phyloP scores from a whole-genome alignment of 1,139 yeast species.

The Geotrichum europaeum region DNA sequence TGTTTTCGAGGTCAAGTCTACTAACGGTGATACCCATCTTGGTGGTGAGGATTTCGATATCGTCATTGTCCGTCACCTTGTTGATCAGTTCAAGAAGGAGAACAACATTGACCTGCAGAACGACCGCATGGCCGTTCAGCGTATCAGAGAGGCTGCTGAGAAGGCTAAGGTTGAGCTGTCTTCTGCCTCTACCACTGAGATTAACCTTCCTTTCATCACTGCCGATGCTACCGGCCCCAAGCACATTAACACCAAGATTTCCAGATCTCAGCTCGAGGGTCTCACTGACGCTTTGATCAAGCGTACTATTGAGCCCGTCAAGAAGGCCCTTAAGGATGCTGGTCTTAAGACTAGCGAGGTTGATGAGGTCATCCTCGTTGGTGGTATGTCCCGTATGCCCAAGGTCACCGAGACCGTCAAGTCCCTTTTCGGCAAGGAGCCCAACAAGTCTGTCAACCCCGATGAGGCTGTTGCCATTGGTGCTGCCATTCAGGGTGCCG shows the following conservation, averaged over 20 bases:
- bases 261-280: constrained; percentile 89
- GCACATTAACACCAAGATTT: constrained; percentile 90
- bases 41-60: constrained; percentile 87
- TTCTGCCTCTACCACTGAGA: constrained; percentile 86
- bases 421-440: constrained; percentile 86
- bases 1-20: constrained; percentile 81
- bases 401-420: constrained; percentile 97
- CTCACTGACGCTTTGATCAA: constrained; percentile 87
- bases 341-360: constrained; percentile 76
- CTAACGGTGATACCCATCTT: constrained; percentile 85
- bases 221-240: constrained; percentile 96
- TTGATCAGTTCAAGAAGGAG: constrained; percentile 89
- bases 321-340: constrained; percentile 97
- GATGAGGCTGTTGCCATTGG: constrained; percentile 99
- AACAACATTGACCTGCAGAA: constrained; percentile 79
- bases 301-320: constrained; percentile 94
- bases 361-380: constrained; percentile 94
- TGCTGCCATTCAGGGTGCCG: constrained; percentile 99
- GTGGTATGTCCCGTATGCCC: constrained; percentile 99
- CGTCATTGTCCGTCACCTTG: constrained; percentile 79
- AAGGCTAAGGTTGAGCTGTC: constrained; percentile 98
- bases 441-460: constrained; percentile 98
- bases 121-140: constrained; percentile 98
- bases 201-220: constrained; percentile 95
- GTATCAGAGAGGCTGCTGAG: constrained; percentile 99